Conservation (phyloP, 2,329 filamentous ascomycete species). For the Mariannaea elegans region DNA sequence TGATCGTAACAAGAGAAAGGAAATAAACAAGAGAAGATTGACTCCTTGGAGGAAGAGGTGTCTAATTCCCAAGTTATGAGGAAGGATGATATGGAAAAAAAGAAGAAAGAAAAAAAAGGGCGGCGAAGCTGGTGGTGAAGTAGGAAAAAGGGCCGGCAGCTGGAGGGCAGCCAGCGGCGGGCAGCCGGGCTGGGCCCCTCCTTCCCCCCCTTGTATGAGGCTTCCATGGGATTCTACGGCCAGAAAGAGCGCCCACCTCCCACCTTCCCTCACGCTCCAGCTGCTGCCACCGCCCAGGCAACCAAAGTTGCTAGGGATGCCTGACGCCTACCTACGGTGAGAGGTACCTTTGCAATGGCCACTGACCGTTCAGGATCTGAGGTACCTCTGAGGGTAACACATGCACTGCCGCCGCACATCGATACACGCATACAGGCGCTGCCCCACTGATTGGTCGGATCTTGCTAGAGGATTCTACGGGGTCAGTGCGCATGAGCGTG, state of each 20-base stretch:
- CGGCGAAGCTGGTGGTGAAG: constrained; percentile 38
- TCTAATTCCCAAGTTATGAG: constrained; percentile 35
- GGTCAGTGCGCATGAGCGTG: constrained; percentile 3
- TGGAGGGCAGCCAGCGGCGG: constrained; percentile 14
- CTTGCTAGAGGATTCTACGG: constrained; percentile 38
- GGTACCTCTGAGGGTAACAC: neutral
- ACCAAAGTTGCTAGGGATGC: constrained; percentile 1
- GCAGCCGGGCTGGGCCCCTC: constrained; percentile 34
- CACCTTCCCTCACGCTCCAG: neutral
- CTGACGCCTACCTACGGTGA: neutral
- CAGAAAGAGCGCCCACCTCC: constrained; percentile 22
- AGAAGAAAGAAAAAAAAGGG: constrained; percentile 34
- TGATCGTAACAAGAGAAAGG: constrained; percentile 36
- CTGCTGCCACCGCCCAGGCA: constrained; percentile 20
- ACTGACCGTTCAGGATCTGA: neutral
- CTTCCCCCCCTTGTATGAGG: constrained; percentile 45
- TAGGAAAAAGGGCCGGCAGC: constrained; percentile 48
- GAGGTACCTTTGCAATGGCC: neutral
- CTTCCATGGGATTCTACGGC: constrained; percentile 59
- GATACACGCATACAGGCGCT: constrained; percentile 18
- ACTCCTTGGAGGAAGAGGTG: constrained; percentile 36
- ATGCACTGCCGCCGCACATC: constrained; percentile 11
- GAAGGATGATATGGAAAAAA: constrained; percentile 32
- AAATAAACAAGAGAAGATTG: constrained; percentile 34
- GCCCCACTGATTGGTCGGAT: constrained; percentile 33